Evolutionary conservation across 2,329 filamentous ascomycete species (phyloP).

Genomic region (Ceratocystis cubensis): DNA sequence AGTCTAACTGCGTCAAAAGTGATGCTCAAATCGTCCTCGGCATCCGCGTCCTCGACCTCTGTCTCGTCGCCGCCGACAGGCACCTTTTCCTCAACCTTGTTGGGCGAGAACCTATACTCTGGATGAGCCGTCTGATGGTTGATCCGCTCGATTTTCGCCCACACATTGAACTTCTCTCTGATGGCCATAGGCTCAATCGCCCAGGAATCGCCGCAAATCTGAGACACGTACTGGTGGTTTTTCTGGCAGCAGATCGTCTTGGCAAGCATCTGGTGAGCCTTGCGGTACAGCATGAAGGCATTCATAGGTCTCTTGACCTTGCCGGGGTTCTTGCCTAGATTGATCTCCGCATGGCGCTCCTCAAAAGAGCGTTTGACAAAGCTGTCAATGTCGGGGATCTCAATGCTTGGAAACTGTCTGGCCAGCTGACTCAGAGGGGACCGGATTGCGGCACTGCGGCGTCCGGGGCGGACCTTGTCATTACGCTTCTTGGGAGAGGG

Average conservation of each 20-base stretch:
- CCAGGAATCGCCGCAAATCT: conserved; percentile 80
- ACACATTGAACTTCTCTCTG: conserved; percentile 61
- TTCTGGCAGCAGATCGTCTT: conserved; percentile 72
- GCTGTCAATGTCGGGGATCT: conserved; percentile 62
- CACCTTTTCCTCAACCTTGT: conserved; percentile 29
- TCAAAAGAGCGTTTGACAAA: conserved; percentile 64
- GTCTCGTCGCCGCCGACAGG: conserved; percentile 32
- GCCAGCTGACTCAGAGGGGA: conserved; percentile 61
- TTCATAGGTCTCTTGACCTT: conserved; percentile 92
- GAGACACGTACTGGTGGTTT: conserved; percentile 88
- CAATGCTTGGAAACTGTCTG: conserved; percentile 46
- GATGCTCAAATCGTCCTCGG: neutral
- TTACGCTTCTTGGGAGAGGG: conserved; percentile 24
- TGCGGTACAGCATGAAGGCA: conserved; percentile 94
- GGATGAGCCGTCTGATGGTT: conserved; percentile 82
- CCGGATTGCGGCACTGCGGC: conserved; percentile 37
- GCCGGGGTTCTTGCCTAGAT: conserved; percentile 52
- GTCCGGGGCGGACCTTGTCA: conserved; percentile 27
- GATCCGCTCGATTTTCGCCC: conserved; percentile 66
- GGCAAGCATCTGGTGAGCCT: conserved; percentile 75
- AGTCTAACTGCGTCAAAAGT: too few relatives aligned
- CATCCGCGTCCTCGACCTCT: conserved; percentile 7
- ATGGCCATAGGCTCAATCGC: conserved; percentile 61
- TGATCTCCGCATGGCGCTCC: conserved; percentile 53
- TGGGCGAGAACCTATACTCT: conserved; percentile 79